Evolutionary conservation across 2,329 filamentous ascomycete genomes (phyloP).

Genomic region (Penicillium sp.): DNA sequence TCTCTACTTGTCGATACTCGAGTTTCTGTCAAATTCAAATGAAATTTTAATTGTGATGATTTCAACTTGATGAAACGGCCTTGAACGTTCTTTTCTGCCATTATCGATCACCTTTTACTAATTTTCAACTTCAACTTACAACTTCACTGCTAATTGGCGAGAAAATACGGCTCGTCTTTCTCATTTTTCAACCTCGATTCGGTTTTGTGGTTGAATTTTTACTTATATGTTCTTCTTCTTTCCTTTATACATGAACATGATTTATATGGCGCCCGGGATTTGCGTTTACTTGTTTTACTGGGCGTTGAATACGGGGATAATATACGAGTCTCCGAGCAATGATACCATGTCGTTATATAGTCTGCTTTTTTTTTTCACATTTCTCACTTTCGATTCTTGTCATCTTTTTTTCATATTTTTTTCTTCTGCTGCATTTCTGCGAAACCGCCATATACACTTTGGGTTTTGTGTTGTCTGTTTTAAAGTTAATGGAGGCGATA

Average conservation of each 20-base stretch:
- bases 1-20: slow-evolving; percentile 17
- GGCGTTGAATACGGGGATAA: slow-evolving; percentile 37
- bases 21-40: neutral
- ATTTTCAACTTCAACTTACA: neutral
- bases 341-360: slow-evolving; percentile 33
- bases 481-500: slow-evolving; percentile 18
- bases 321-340: slow-evolving; percentile 41
- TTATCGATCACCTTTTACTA: neutral
- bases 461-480: slow-evolving; percentile 4
- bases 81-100: neutral
- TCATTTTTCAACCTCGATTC: neutral
- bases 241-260: slow-evolving; percentile 1
- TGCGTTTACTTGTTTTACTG: neutral
- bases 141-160: neutral
- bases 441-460: slow-evolving; percentile 11
- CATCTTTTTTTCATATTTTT: slow-evolving; percentile 16
- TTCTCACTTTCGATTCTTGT: slow-evolving; percentile 5
- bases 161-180: neutral
- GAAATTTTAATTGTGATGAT: neutral
- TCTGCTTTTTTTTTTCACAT: slow-evolving; percentile 6
- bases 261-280: slow-evolving; percentile 8
- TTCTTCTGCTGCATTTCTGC: slow-evolving; percentile 13
- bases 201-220: neutral
- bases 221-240: neutral
- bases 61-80: neutral